Evolutionary conservation across 768 basidiomycete species (phyloP), one percentile per base, ranked within the genome.

Genomic region (Pholiota microspora): DNA sequence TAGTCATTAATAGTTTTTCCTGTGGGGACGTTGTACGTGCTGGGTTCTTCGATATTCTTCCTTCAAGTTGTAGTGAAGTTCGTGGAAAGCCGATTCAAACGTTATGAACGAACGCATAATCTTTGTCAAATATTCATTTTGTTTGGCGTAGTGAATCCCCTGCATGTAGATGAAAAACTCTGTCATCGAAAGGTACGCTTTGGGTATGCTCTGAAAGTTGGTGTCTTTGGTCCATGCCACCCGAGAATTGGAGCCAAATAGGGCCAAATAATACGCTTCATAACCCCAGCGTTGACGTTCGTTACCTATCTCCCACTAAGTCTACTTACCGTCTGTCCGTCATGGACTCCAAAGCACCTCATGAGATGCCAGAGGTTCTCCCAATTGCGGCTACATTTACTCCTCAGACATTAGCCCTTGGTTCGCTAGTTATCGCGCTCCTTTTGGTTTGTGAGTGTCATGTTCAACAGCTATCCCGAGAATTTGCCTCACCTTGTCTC

Each of bases 361-460:
- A 57, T 27, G 57, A 58, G 51, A 63, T 62, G 4, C 74, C 77
- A 1, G 76, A 78, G 57, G 68, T 75, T 5, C 49, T 70, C 0
- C 68, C 72, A 1, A 54, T 75, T 1, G 60, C 70, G 16, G 59
- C 73, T 0, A 62, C 66, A 4, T 68, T 81, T 23, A 70, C 75
- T 0, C 63, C 79, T n/a, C 67, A 65, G 45, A 71, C 69, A 31
- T 56, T 82, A 35, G 54, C 69, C 2, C 25, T 79, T 15, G 72
- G 71, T 15, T 80, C 85, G 5, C 62, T 83, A 0, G 54, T 67
- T 31, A 57, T 77, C 15, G 81, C 81, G 5, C 46, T 79, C 18
- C 48, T 80, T 7, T 60, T 79, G 23, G 45, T 51, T 81, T 27
- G 66, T 73, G 50, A 67, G 82, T 84, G 35, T 54, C 77, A 72